A percentile compares a stretch with the other conserved stretches of the same genome.
Evolutionary conservation across 192 early-diverging fungal species (phyloP).

Genomic region (Coemansia asiatica): DNA sequence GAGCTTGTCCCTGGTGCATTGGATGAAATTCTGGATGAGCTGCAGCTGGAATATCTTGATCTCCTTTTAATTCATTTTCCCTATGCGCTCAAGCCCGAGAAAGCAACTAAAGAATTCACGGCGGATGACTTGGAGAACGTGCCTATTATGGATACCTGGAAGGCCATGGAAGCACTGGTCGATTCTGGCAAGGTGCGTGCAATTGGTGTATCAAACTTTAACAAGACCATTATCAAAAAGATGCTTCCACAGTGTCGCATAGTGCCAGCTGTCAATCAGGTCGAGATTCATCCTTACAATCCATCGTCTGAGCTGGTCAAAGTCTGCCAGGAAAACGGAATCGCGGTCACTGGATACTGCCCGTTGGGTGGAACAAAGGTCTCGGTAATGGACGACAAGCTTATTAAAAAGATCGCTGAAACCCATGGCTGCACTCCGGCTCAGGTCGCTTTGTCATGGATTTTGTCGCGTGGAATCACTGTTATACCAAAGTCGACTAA

Average conservation of each 20-base stretch:
- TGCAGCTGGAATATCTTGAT: slow-evolving; percentile 76
- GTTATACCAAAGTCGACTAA: slow-evolving; percentile 83
- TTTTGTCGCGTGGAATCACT: slow-evolving; percentile 66
- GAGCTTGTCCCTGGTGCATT: slow-evolving; percentile 65
- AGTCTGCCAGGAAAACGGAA: slow-evolving; percentile 63
- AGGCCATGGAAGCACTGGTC: slow-evolving; percentile 77
- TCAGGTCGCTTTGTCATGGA: slow-evolving; percentile 78
- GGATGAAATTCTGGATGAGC: slow-evolving; percentile 64
- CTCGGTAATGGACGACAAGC: slow-evolving; percentile 43
- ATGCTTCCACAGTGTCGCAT: slow-evolving; percentile 66
- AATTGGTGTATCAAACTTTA: slow-evolving; percentile 88
- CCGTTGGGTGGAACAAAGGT: slow-evolving; percentile 62
- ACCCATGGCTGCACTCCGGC: slow-evolving; percentile 64
- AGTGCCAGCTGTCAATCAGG: slow-evolving; percentile 80
- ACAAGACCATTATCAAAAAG: slow-evolving; percentile 63
- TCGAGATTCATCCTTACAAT: slow-evolving; percentile 78
- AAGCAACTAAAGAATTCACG: slow-evolving; percentile 28
- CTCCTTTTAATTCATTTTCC: slow-evolving; percentile 89
- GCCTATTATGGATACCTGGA: slow-evolving; percentile 73
- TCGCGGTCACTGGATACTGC: slow-evolving; percentile 75
- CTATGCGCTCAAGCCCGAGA: slow-evolving; percentile 58
- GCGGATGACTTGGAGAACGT: slow-evolving; percentile 51
- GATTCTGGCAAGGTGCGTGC: slow-evolving; percentile 67
- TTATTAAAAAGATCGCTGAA: slow-evolving; percentile 68
- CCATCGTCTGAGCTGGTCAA: slow-evolving; percentile 64